phyloP scores from a whole-genome alignment of 2,329 filamentous ascomycete species.

The Verticillium zaregamsianum region DNA sequence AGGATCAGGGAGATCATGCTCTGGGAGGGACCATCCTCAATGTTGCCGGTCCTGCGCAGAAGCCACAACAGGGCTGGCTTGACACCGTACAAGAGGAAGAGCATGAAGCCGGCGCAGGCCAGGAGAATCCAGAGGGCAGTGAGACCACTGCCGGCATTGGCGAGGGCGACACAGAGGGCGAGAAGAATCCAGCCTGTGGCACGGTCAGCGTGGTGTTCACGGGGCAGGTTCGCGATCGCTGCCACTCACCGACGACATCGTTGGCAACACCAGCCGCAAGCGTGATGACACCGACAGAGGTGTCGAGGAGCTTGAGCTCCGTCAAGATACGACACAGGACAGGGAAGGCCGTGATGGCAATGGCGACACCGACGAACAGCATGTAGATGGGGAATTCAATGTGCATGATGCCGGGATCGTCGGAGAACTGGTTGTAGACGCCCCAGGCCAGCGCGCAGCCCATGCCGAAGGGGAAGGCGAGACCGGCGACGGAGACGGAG shows the following conservation, averaged over 20 bases:
- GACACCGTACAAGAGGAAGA: conserved; percentile 73
- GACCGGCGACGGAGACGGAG: conserved; percentile 73
- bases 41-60: conserved; percentile 66
- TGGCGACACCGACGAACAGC: conserved; percentile 83
- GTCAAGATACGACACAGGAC: conserved; percentile 92
- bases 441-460: conserved; percentile 79
- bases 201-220: not conserved
- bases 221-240: not conserved
- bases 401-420: conserved; percentile 31
- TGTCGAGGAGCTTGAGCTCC: conserved; percentile 79
- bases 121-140: conserved; percentile 83
- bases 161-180: conserved; percentile 86
- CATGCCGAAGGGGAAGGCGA: conserved; percentile 77
- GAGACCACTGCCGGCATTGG: conserved; percentile 79
- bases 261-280: conserved; percentile 90
- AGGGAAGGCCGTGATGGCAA: conserved; percentile 87
- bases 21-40: conserved; percentile 86
- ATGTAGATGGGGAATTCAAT: conserved; percentile 53
- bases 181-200: conserved; percentile 87
- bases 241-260: conserved; percentile 50
- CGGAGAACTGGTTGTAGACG: conserved; percentile 68
- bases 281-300: conserved; percentile 81
- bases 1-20: conserved; percentile 78
- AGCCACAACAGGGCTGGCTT: conserved; percentile 72
- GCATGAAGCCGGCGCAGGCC: conserved; percentile 67